A percentile compares a stretch with the other conserved stretches of the same genome.
These are phyloP conservation scores for Paramecium primaurelia DNA, from an alignment of 73 alveolate species.

Conservation along the genomic window DNA sequence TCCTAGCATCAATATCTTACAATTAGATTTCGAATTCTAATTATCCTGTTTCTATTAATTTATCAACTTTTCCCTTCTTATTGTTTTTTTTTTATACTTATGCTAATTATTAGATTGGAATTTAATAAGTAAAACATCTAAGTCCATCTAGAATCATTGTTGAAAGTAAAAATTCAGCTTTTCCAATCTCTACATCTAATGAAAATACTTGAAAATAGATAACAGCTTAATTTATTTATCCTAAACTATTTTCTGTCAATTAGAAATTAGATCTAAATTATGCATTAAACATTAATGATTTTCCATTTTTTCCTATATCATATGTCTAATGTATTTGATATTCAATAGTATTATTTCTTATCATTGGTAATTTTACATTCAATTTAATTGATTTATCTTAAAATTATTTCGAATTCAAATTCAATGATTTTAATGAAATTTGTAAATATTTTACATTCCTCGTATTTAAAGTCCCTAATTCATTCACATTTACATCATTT, in stretches of 20 bases:
- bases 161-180: neutral
- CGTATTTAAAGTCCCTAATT: neutral
- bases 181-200: neutral
- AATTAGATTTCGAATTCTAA: neutral
- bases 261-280: conserved; percentile 18
- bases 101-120: neutral
- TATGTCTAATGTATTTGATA: neutral
- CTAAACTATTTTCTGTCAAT: neutral
- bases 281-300: neutral
- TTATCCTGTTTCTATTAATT: neutral
- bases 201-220: neutral
- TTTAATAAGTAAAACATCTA: neutral
- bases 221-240: neutral
- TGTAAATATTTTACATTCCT: conserved; percentile 1
- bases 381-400: neutral
- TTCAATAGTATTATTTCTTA: neutral
- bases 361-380: neutral
- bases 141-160: neutral
- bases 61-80: neutral
- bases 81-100: neutral
- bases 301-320: conserved; percentile 3
- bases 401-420: neutral
- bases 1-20: neutral
- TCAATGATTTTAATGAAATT: neutral
- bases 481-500: neutral